Base-by-base conservation (phyloP, 495 filamentous ascomycete genomes). In the Eremomyces bilateralis region DNA sequence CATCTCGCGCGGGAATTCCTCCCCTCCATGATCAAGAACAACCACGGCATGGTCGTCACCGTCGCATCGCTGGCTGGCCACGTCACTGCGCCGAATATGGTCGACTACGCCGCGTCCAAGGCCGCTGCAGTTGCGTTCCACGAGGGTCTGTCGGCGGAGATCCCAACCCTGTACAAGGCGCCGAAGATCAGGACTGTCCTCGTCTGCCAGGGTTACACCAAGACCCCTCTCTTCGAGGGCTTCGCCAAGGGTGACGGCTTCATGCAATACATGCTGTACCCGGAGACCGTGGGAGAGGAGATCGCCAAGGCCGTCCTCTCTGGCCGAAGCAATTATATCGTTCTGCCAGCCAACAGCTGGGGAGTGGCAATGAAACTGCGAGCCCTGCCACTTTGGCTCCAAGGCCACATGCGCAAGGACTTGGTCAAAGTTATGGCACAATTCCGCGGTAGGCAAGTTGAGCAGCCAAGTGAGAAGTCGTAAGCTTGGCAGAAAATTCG, bases 31-130 rank as follows among this genome's bases (percentile, higher is more conserved):
- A 49, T 76, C 29, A 39, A 51, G 25, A 31, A 32, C 4, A 71
- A 81, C 57, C 75, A 81, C 51, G 77, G 77, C 35, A 77, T 76
- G 62, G 53, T 81, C 12, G 70, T 81, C 5, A 82, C 76, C 0
- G 64, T 83, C 13, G 68, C 76, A n/a, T 67, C 59, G 15, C 55
- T 66, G 33, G 71, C 73, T 0, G 62, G 63, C 0, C 74, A 67
- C 53, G 42, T 68, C 3, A 58, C 63, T 0, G 59, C 71, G 10
- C 68, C 74, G 3, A 62, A 63, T 50, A 69, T 80, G 64, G 64
- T 71, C 15, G 71, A 75, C 48, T 82, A 82, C 53, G 61, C 57
- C 1, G 64, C 68, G 4, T 62, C 61, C 34, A 82, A 82, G 56
- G 68, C 77, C 0, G 76, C 73, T 0, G 63, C 70, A 1, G 49